These are phyloP conservation scores for Urtica urens DNA, from an alignment of 306 rosid species.

Conservation along the genomic window DNA sequence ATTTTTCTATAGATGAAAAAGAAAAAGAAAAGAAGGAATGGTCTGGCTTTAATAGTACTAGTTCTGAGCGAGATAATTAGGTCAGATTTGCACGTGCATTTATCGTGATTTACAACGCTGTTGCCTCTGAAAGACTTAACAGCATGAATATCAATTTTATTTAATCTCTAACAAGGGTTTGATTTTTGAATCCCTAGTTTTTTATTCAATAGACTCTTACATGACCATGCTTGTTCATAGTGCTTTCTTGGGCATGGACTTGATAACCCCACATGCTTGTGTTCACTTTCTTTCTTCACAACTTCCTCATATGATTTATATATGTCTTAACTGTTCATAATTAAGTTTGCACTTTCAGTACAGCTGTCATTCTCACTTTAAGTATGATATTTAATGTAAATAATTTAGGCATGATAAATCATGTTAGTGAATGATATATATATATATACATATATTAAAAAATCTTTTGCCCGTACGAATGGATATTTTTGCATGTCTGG, in stretches of 20 bases:
- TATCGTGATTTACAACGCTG: constrained; percentile 72
- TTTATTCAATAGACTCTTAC: constrained; percentile 8
- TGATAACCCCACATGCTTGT: constrained; percentile 28
- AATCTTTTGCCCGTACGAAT: constrained; percentile 5
- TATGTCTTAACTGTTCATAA: neutral
- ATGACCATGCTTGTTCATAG: constrained; percentile 22
- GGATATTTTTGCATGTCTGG: too few species aligned
- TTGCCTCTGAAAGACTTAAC: constrained; percentile 54
- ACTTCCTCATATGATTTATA: constrained; percentile 10
- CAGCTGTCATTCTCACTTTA: too few species aligned
- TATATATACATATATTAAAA: neutral
- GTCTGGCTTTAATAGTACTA: constrained; percentile 22
- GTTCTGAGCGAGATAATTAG: constrained; percentile 23
- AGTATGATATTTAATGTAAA: too few species aligned
- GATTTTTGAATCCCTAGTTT: constrained; percentile 13
- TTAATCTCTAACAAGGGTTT: too few species aligned
- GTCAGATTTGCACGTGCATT: constrained; percentile 90
- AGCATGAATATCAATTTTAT: constrained; percentile 12
- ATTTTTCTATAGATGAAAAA: neutral
- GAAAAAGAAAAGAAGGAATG: neutral
- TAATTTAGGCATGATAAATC: too few species aligned
- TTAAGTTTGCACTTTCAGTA: neutral
- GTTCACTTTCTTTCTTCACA: constrained; percentile 11
- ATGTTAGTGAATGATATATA: neutral
- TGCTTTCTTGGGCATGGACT: constrained; percentile 23